Evolutionary conservation across 495 filamentous ascomycete species (phyloP).

Genomic region (Lophiotrema nucula): DNA sequence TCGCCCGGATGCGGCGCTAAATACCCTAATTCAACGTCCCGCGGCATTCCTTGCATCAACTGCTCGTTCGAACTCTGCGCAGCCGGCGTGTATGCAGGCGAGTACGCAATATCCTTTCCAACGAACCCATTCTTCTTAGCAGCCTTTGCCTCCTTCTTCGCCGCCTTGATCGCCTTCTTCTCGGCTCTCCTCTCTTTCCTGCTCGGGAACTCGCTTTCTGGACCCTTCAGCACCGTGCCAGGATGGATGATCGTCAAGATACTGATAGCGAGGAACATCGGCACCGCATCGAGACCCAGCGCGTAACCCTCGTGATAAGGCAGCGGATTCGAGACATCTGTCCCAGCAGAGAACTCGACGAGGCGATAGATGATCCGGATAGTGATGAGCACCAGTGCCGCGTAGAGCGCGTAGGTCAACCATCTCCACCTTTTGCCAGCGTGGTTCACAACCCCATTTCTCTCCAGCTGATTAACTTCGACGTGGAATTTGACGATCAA

Average conservation of each 20-base stretch:
- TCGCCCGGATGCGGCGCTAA: too few species aligned
- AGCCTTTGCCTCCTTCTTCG: slow-evolving; percentile 33
- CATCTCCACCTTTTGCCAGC: slow-evolving; percentile 40
- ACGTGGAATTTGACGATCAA: slow-evolving; percentile 53
- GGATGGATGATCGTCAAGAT: slow-evolving; percentile 54
- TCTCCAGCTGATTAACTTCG: slow-evolving; percentile 34
- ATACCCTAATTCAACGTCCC: too few species aligned
- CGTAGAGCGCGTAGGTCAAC: slow-evolving; percentile 54
- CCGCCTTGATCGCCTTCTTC: slow-evolving; percentile 42
- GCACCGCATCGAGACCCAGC: slow-evolving; percentile 57
- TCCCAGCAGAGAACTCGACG: slow-evolving; percentile 52
- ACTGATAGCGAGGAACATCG: slow-evolving; percentile 55
- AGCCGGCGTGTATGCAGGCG: background rate
- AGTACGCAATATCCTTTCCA: background rate
- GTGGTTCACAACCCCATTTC: slow-evolving; percentile 6
- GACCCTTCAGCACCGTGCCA: slow-evolving; percentile 51
- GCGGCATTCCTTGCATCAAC: too few species aligned
- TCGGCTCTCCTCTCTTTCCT: slow-evolving; percentile 35
- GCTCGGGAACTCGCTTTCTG: slow-evolving; percentile 42
- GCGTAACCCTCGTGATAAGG: slow-evolving; percentile 54
- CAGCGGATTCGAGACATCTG: slow-evolving; percentile 42
- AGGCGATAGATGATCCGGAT: slow-evolving; percentile 62
- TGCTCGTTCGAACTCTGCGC: background rate
- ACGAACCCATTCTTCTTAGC: slow-evolving; percentile 16
- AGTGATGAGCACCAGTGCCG: slow-evolving; percentile 52